Base-by-base conservation (phyloP, 352 stramenopile species). In the Elongisporangium undulatum region DNA sequence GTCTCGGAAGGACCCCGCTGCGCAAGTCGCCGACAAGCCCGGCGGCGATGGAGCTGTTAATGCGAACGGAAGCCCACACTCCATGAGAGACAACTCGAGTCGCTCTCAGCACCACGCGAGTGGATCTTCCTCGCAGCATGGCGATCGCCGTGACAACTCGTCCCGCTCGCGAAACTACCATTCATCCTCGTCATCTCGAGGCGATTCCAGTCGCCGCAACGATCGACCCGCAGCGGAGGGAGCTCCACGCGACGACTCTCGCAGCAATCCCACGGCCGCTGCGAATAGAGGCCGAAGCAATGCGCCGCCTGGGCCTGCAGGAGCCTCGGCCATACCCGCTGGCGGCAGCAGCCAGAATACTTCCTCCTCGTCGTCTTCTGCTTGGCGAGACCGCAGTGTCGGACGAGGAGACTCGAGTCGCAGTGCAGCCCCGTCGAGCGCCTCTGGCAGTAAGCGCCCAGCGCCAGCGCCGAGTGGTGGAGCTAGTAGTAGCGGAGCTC, bases 141-240 rank as follows among this genome's bases (percentile, higher is more conserved):
- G 53, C 48, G 68, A 80, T 56, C 48, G 64, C 20, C 63, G 72
- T 54, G 64, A 81, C 19, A 41, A 39, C 34, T 21, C 58, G 1
- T 79, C 71, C 9, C 71, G 74, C 51, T 83, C 67, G 49, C 76
- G 76, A 20, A 86, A 68, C 23, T 72, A 86, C 41, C 76, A 83
- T 49, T 79, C 69, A 29, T 77, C 67, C 10, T 74, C 76, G 4
- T 62, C 39, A 16, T 59, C 54, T 51, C 1, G 34, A 45, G 34
- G 77, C 20, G 75, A 87, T 17, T 29, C 64, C 8, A 62, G 66
- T 21, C 73, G 77, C 13, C 76, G 76, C 22, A 82, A 64, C 26
- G 77, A 85, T 53, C 77, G 77, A 13, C 64, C 57, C 12, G 34
- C 34, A 45, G 34, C 10, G 2, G 34, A 45, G 4, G 34, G 34